Evolutionary conservation across 2,329 filamentous ascomycete genomes (phyloP), one percentile per base, ranked within the genome.

Genomic region (Purpureocillium lavendulum): DNA sequence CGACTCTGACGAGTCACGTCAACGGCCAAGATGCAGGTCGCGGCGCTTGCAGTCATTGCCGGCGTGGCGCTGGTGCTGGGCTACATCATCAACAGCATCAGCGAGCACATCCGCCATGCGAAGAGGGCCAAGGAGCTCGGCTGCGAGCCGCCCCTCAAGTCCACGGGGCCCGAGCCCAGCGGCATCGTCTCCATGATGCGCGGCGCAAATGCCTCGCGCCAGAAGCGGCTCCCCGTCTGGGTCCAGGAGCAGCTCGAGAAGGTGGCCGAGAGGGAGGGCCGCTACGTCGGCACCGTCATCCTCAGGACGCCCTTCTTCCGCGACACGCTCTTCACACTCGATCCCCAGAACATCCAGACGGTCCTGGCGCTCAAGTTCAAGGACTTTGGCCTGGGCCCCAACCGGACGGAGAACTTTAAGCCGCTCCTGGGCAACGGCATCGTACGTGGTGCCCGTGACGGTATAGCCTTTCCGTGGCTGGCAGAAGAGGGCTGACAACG

Each of bases 351-450:
- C 28, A 50, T 59, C 35, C 51, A 58, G 42, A 47, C 55, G 7
- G 40, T 59, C 3, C 43, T 56, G 14, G 46, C 52, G 9, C 40
- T 45, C 13, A 47, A 51, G 16, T 56, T 55, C 37, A 49, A 53
- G 28, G 50, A 55, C 33, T 56, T 50, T 32, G 50, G 44, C 12
- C 40, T 57, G 18, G 50, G 54, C 12, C 17, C 44, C 7, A 43
- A 26, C 40, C 52, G 30, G 38, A 62, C 41, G 6, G 47, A 48
- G 2, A 51, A 51, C 30, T 50, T 57, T 33, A 40, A 42, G 35
- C 63, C 64, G 0, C 46, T 75, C 2, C 55, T 75, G 4, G 71
- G 71, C n/a, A 50, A 58, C 4, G 57, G 68, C 21, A 61, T 64
- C 40, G 51, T 52, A 42, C 29, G 51, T 45, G 2, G n/a, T 7